Conservation (phyloP, 805 yeast species). For the Metschnikowia kunwiensis region DNA sequence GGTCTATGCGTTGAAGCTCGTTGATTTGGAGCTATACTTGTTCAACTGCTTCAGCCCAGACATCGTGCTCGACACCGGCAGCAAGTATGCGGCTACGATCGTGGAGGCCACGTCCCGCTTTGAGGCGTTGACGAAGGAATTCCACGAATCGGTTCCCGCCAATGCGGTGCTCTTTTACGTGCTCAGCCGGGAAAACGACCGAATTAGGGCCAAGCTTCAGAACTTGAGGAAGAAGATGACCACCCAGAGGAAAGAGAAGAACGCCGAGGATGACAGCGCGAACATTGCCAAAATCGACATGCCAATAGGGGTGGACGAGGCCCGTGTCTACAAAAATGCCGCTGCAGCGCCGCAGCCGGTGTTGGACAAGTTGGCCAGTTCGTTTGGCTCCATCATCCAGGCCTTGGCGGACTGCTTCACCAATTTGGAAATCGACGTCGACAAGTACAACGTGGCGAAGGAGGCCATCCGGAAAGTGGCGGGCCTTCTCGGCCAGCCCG, state of each 20-base stretch:
- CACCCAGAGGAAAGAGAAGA: too few relatives aligned
- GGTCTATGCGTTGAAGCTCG: not conserved
- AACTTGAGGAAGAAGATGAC: too few relatives aligned
- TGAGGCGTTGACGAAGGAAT: not conserved
- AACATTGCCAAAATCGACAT: too few relatives aligned
- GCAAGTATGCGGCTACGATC: not conserved
- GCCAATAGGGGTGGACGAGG: too few relatives aligned
- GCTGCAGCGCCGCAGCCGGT: too few relatives aligned
- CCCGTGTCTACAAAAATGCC: too few relatives aligned
- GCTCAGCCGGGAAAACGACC: not conserved
- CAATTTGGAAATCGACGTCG: not conserved
- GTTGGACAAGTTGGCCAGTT: too few relatives aligned
- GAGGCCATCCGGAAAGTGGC: not conserved
- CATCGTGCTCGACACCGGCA: not conserved
- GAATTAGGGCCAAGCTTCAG: not conserved
- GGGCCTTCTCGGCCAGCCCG: not conserved
- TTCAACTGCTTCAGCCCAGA: conserved; percentile 1
- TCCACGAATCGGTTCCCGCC: not conserved
- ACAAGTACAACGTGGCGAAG: not conserved
- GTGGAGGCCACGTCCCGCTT: not conserved
- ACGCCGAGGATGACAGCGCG: too few relatives aligned
- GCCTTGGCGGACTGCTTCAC: not conserved
- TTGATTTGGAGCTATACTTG: conserved; percentile 2
- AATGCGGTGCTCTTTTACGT: not conserved
- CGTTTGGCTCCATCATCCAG: too few relatives aligned